Base-by-base conservation (phyloP, 2,329 filamentous ascomycete genomes). In the Cladosporium sp. region DNA sequence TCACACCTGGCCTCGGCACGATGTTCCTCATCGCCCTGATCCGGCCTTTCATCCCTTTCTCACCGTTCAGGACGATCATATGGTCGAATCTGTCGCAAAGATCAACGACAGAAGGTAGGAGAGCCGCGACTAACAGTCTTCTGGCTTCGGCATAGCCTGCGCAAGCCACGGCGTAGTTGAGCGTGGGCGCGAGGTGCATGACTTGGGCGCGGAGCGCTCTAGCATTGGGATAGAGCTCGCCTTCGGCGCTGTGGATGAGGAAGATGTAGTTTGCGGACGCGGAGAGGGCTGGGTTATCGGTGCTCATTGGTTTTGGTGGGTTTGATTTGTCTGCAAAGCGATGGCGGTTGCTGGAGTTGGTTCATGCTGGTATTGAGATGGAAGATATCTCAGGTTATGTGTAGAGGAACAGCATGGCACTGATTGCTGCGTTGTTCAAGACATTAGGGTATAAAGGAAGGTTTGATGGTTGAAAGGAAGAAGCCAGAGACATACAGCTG, bases 141-240 rank as follows among this genome's bases (percentile, higher is more conserved):
- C 35, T 38, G 2, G 38, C 7, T 16, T 31, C 16, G 4, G 19
- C 16, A 9, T 50, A 50, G 5, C 48, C 48, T 16, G 48, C 32
- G 11, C 32, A 50, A 9, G 48, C 48, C 7, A 50, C 37, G 3
- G 48, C 40, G 31, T 37, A 50, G 48, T 32, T 50, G 31, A 50
- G 40, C 1, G 48, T 43, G 1, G 48, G 48, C 19, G 43, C 48
- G 16, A 50, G 28, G 33, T 50, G 16, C 9, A 43, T 18, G 31
- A 50, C 32, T 37, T 19, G n/a, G 18, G 48, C 28, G 16, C 40
- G 41, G 18, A 50, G 18, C 11, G 28, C 33, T 43, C 43, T 35
- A 18, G 35, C 35, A 40, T 50, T 28, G 4, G 31, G 6, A 18
- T 22, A 40, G 40, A 31, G 7, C 4, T 13, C 48, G 31, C 40